Evolutionary conservation across 2,329 filamentous ascomycete genomes (phyloP), one percentile per base, ranked within the genome.

Genomic region (Dactylella cylindrospora): DNA sequence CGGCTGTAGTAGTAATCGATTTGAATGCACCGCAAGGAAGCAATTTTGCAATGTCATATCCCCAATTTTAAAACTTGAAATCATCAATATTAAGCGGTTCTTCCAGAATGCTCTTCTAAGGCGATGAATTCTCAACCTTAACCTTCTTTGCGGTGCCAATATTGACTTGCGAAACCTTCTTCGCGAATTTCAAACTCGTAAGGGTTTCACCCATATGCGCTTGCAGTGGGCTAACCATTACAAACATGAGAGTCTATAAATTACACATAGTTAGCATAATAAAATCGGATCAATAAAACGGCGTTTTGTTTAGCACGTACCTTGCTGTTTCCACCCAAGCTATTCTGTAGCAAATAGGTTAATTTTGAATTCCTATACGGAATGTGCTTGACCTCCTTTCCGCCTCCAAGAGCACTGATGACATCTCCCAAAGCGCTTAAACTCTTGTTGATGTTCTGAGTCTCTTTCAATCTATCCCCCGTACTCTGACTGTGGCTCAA

Each of bases 381-480:
- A 36, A 98, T 82, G 70, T 96, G 91, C 4, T 80, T 81, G 19
- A 80, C 82, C 66, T 84, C 83, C 52, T 85, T 88, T 25, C 88
- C 88, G 65, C 85, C 83, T 10, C 90, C 91, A n/a, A 98, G 79
- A 0, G 90, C 90, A 41, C 88, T 87, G 70, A 98, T 95, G 22
- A 98, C 93, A 73, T 97, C 91, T 4, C 93, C 90, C 2, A 98
- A 77, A 68, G 90, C 95, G 69, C 87, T 90, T 68, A 98, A 76
- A 68, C 86, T 93, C 76, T 89, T 91, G 77, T 98, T 98, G 79
- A 98, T 98, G 72, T 88, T 95, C 70, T 96, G 90, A 1, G 93
- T 96, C 75, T 98, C 93, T 74, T 86, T 88, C 76, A 94, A 83
- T 39, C 90, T 81, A 39, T 91, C 89, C 1, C 91, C 91, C 57